A percentile compares a stretch with the other conserved stretches of the same genome.
Conservation (phyloP, 2,329 filamentous ascomycete species). For the Tolypocladium sp. region DNA sequence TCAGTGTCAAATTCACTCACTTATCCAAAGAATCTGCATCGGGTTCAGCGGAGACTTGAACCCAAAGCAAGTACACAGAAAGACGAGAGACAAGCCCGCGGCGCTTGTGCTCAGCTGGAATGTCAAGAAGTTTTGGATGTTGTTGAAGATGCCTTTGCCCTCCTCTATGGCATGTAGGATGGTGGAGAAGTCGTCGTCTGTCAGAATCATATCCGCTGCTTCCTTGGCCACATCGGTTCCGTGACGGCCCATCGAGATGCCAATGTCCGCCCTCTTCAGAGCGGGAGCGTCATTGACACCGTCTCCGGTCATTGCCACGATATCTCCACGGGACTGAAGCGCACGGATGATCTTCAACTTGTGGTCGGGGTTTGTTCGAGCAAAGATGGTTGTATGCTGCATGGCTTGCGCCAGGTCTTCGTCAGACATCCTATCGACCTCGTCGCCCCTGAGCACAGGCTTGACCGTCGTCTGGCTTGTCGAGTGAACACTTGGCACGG, state of each 20-base stretch:
- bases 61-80: constrained; percentile 85
- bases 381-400: constrained; percentile 85
- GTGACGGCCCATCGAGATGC: constrained; percentile 90
- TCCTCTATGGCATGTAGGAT: constrained; percentile 95
- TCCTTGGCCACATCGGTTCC: constrained; percentile 98
- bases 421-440: constrained; percentile 88
- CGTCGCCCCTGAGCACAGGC: constrained; percentile 76
- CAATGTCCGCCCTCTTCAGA: constrained; percentile 94
- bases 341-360: constrained; percentile 95
- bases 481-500: constrained; percentile 39
- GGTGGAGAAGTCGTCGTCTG: constrained; percentile 81
- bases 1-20: constrained; percentile 45
- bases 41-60: constrained; percentile 95
- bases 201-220: constrained; percentile 87
- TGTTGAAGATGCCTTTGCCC: constrained; percentile 98
- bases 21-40: constrained; percentile 99
- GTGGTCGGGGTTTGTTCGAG: constrained; percentile 91
- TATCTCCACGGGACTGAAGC: constrained; percentile 84
- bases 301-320: constrained; percentile 98
- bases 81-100: constrained; percentile 80
- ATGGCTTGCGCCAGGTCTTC: constrained; percentile 78
- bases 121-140: constrained; percentile 98
- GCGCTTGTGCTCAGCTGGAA: constrained; percentile 98
- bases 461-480: constrained; percentile 51
- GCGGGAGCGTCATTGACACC: constrained; percentile 97